Evolutionary conservation across 2,329 filamentous ascomycete genomes (phyloP), one percentile per base, ranked within the genome.

Genomic region (Stemphylium beticola): DNA sequence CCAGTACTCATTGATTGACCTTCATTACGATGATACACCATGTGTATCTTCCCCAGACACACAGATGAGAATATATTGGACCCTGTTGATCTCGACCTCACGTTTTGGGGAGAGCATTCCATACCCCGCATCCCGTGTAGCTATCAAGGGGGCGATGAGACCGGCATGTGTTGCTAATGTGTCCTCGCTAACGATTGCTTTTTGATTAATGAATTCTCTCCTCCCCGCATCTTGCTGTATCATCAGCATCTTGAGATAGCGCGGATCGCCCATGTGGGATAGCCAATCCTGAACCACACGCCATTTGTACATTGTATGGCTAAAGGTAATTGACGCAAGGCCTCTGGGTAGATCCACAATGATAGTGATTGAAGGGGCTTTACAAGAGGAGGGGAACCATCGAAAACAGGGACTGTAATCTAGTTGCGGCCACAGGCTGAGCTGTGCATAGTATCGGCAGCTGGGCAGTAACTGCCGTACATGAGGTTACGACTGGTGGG

Each of bases 381-480:
- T 18, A 33, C 40, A n/a, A 8, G 17, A 15, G 24, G 6, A 20
- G 32, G 32, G 17, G 22, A 17, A 32, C 40, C 32, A 45, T 32
- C 31, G 11, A 45, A 22, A 11, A 12, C 11, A n/a, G 22, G 20
- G 4, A 29, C 10, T 24, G 32, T 39, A 44, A 49, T 49, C 31
- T 43, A 29, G 33, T 22, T 32, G 48, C 22, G 11, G 32, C 44
- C 48, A 44, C 40, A 44, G 10, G 24, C 24, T 38, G 40, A n/a
- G 38, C 14, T 26, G 17, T 38, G 18, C n/a, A 43, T 26, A 53
- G 24, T 51, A 38, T 49, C 38, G 38, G 38, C 18, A 44, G 22
- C 45, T 49, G 51, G 51, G 44, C 45, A 53, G 32, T 7, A 53
- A 53, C 51, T 53, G 45, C 51, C 51, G 45, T 43, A 43, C 20